Evolutionary conservation across 345 rosid genomes (phyloP).

Genomic region (Eucalyptus regnans): DNA sequence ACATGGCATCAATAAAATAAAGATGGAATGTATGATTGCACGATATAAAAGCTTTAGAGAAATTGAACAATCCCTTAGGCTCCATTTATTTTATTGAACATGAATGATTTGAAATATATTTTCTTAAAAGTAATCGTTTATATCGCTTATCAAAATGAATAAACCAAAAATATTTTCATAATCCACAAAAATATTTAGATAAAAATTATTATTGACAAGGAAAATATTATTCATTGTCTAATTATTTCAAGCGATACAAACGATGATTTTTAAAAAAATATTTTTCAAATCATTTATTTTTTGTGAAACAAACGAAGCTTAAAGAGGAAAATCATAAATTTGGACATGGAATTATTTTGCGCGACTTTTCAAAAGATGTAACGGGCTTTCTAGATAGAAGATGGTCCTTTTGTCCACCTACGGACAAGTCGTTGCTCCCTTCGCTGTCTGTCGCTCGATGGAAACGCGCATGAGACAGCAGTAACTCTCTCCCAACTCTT

Average conservation of each 20-base stretch:
- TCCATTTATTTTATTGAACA: too few relatives aligned
- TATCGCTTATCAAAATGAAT: too few relatives aligned
- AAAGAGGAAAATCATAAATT: neutral
- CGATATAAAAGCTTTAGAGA: neutral
- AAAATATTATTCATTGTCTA: too few relatives aligned
- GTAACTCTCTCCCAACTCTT: neutral
- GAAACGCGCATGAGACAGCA: neutral
- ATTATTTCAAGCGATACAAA: too few relatives aligned
- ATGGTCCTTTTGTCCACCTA: neutral
- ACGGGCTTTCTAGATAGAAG: neutral
- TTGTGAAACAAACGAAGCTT: accelerated
- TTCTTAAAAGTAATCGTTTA: too few relatives aligned
- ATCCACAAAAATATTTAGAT: too few relatives aligned
- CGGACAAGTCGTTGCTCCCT: neutral
- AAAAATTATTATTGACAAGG: too few relatives aligned
- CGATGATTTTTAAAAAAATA: accelerated
- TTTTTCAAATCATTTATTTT: too few relatives aligned
- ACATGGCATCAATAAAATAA: neutral
- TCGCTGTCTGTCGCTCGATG: neutral
- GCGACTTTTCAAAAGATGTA: neutral
- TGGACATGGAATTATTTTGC: neutral
- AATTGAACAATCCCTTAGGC: neutral
- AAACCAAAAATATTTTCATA: too few relatives aligned
- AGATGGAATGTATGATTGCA: neutral
- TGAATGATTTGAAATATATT: too few relatives aligned